Conservation (phyloP, 2,329 filamentous ascomycete genomes). For the Niveomyces coronatus region DNA sequence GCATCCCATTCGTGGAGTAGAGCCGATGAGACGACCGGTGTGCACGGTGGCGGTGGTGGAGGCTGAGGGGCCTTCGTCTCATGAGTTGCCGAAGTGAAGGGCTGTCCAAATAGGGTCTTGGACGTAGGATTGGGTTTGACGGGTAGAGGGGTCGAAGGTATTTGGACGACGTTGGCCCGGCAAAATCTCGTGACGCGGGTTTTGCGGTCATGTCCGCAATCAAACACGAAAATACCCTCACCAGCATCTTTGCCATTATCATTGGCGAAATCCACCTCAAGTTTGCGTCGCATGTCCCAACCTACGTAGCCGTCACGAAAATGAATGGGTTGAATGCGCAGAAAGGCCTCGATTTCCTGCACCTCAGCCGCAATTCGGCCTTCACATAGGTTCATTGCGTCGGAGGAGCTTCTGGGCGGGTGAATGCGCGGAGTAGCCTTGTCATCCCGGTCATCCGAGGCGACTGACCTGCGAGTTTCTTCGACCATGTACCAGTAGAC, state of each 20-base stretch:
- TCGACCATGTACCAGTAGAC: slow-evolving; percentile 77
- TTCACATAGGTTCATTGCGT: slow-evolving; percentile 58
- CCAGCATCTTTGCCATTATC: slow-evolving; percentile 69
- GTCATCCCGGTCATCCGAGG: slow-evolving; percentile 62
- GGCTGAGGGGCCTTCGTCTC: slow-evolving; percentile 16
- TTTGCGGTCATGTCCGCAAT: slow-evolving; percentile 50
- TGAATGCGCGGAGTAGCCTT: slow-evolving; percentile 62
- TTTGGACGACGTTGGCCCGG: slow-evolving; percentile 18
- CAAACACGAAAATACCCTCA: slow-evolving; percentile 65
- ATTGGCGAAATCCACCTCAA: slow-evolving; percentile 83
- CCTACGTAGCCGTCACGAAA: slow-evolving; percentile 69
- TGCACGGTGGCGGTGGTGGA: slow-evolving; percentile 15
- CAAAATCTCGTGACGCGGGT: slow-evolving; percentile 34
- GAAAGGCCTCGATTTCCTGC: slow-evolving; percentile 67
- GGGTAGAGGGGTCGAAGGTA: not conserved
- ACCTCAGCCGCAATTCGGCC: slow-evolving; percentile 68
- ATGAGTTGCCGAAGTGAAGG: slow-evolving; percentile 5
- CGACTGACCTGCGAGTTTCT: slow-evolving; percentile 60
- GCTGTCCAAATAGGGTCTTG: slow-evolving; percentile 7
- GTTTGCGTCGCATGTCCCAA: slow-evolving; percentile 82
- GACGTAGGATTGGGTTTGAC: not conserved
- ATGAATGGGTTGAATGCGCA: slow-evolving; percentile 62
- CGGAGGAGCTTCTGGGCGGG: slow-evolving; percentile 67
- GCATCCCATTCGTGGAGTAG: slow-evolving; percentile 22
- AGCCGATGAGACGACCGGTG: slow-evolving; percentile 11